Percentiles rank a stretch among this genome's conserved stretches.
Evolutionary conservation across 352 stramenopile genomes (phyloP).

Genomic region (Thraustochytrium sp.): DNA sequence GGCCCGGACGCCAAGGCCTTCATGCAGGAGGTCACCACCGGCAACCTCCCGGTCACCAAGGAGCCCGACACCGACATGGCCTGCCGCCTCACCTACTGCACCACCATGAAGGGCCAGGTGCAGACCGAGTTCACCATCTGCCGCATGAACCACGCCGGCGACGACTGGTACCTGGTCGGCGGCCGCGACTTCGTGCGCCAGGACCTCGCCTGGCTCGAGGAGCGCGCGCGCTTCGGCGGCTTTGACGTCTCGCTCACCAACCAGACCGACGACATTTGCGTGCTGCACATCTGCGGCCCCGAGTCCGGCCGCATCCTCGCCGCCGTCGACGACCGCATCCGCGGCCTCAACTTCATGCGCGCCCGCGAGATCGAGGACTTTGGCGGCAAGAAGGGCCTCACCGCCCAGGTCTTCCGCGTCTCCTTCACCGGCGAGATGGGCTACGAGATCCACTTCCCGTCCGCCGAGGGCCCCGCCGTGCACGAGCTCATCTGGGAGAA

Average conservation of each 20-base stretch:
- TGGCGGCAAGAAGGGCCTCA: neutral
- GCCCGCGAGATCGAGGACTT: constrained; percentile 20
- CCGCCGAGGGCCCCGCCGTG: neutral
- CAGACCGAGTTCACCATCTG: constrained; percentile 39
- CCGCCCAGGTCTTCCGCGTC: constrained; percentile 22
- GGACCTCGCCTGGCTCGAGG: neutral
- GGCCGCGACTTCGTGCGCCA: constrained; percentile 17
- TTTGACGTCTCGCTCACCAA: neutral
- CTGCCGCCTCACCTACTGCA: constrained; percentile 24
- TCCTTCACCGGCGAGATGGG: constrained; percentile 36
- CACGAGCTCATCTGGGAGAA: constrained; percentile 32
- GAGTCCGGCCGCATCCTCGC: neutral
- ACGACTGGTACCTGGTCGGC: constrained; percentile 38
- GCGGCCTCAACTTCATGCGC: constrained; percentile 21
- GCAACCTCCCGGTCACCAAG: constrained; percentile 1
- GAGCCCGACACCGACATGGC: constrained; percentile 1
- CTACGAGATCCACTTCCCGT: constrained; percentile 36
- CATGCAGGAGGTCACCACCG: constrained; percentile 28
- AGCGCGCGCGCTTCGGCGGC: neutral
- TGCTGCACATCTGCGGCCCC: constrained; percentile 20
- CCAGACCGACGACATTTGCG: constrained; percentile 16
- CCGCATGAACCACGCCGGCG: constrained; percentile 24
- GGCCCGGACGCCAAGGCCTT: constrained; percentile 26
- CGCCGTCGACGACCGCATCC: neutral
- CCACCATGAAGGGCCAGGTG: constrained; percentile 30